Evolutionary conservation across 1,139 yeast genomes (phyloP).

Genomic region (Suhomyces chickasaworum): DNA sequence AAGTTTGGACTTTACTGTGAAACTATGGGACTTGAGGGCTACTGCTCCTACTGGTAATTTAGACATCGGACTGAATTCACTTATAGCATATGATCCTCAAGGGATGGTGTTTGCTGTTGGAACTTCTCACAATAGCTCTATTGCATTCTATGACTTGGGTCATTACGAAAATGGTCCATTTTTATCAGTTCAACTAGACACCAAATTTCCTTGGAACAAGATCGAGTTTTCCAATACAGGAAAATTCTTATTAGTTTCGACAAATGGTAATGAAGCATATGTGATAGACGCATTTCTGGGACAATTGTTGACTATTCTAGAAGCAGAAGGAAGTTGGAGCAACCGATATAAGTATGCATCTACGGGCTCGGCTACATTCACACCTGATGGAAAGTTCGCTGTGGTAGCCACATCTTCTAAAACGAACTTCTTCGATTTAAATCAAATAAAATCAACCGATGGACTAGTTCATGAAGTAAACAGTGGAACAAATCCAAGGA

Average conservation of each 20-base stretch:
- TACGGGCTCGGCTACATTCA: conserved; percentile 64
- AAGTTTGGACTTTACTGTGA: conserved; percentile 75
- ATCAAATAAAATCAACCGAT: conserved; percentile 34
- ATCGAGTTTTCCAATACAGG: conserved; percentile 86
- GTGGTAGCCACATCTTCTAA: conserved; percentile 55
- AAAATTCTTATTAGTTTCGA: conserved; percentile 65
- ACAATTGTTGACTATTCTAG: conserved; percentile 50
- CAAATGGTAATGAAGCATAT: conserved; percentile 55
- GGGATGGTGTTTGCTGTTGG: conserved; percentile 82
- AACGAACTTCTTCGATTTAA: conserved; percentile 65
- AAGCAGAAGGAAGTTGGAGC: conserved; percentile 8
- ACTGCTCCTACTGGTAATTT: conserved; percentile 64
- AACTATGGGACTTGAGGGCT: conserved; percentile 82
- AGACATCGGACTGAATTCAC: conserved; percentile 56
- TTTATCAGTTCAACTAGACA: conserved; percentile 36
- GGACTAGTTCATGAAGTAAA: conserved; percentile 22
- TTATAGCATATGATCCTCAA: conserved; percentile 74
- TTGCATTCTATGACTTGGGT: conserved; percentile 63
- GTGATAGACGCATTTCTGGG: conserved; percentile 77
- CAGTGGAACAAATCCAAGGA: conserved; percentile 24
- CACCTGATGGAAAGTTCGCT: conserved; percentile 81
- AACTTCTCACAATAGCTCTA: conserved; percentile 37
- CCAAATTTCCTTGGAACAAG: conserved; percentile 51
- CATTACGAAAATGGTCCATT: conserved; percentile 60
- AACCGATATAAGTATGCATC: conserved; percentile 48